Evolutionary conservation across 1,284 basidiomycete species (phyloP), one percentile per base, ranked within the genome.

Genomic region (Heterobasidion annosum): DNA sequence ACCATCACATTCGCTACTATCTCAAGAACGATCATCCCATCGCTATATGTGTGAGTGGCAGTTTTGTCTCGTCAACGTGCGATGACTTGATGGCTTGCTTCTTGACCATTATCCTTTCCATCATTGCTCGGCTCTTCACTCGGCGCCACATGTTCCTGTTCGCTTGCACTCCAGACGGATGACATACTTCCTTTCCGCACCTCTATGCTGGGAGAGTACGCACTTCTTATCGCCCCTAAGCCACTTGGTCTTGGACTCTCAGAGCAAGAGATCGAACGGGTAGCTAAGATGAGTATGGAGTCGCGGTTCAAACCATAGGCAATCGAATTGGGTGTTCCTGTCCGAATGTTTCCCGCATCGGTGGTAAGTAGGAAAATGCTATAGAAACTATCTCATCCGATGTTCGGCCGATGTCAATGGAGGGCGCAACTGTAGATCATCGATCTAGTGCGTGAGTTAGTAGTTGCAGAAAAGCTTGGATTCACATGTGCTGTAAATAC

Each of bases 131-230:
- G 25, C 25, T 25, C 25, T 15, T 19, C 16, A 8, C 25, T 42
- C 8, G 9, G 33, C 13, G 32, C 47, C 8, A 33, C 45, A 58
- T 44, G 19, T 42, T 6, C 46, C 33, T 44, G n/a, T 47, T 43
- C 25, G 25, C 12, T 12, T 55, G 25, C 16, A 10, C 10, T 46
- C 12, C 63, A 91, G 88, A 91, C 88, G n/a, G 88, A 91, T 63
- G 89, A 91, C 64, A 82, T 77, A 6, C 78, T 92, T 2, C 82
- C 84, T 0, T 91, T 92, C 68, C 77, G 81, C 32, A 91, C 82
- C 3, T 82, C 83, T 2, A 71, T 91, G 3, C 62, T 82, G 0
- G 87, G 74, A 3, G 88, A 92, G 66, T 91, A 92, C 61, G 88
- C 89, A 0, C 69, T 91, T 12, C 76, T 92, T 18, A 70, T 92